phyloP scores from a whole-genome alignment of 2,329 filamentous ascomycete genomes.

The Botrytis tulipae region DNA sequence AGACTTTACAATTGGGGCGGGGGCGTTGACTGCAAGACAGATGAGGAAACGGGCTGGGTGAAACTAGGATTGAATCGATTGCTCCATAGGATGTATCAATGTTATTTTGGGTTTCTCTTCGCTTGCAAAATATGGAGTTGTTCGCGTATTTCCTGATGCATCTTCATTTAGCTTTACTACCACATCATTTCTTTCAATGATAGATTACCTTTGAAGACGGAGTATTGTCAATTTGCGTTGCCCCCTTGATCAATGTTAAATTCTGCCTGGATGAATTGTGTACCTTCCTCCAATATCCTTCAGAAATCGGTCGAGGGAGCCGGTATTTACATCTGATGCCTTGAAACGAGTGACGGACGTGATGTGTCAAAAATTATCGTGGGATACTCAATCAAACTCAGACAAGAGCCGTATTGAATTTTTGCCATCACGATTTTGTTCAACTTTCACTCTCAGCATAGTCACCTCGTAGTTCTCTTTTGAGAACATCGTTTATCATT shows the following conservation, averaged over 20 bases:
- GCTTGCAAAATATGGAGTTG: conserved; percentile 12
- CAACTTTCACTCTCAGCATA: conserved; percentile 47
- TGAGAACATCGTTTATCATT: conserved; percentile 48
- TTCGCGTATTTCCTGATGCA: conserved; percentile 26
- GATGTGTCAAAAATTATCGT: conserved; percentile 42
- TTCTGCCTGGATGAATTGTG: not conserved
- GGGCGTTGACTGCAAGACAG: conserved; percentile 44
- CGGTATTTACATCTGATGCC: conserved; percentile 44
- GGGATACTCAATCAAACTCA: conserved; percentile 50
- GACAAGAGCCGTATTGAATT: conserved; percentile 35
- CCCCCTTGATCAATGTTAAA: not conserved
- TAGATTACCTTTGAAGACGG: conserved; percentile 43
- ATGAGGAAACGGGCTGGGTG: conserved; percentile 52
- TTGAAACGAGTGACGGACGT: conserved; percentile 45
- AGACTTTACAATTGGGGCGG: conserved; percentile 37
- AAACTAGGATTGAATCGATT: conserved; percentile 53
- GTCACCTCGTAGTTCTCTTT: conserved; percentile 43
- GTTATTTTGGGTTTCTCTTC: conserved; percentile 39
- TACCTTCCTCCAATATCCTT: not conserved
- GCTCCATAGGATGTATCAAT: conserved; percentile 49
- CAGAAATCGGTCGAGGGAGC: conserved; percentile 44
- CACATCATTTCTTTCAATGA: conserved; percentile 50
- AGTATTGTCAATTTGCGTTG: conserved; percentile 30
- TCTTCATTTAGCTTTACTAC: conserved; percentile 48
- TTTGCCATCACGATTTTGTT: not conserved